A percentile compares a stretch with the other conserved stretches of the same genome.
Conservation (phyloP, 257 asterid genomes). For the Prunella vulgaris region DNA sequence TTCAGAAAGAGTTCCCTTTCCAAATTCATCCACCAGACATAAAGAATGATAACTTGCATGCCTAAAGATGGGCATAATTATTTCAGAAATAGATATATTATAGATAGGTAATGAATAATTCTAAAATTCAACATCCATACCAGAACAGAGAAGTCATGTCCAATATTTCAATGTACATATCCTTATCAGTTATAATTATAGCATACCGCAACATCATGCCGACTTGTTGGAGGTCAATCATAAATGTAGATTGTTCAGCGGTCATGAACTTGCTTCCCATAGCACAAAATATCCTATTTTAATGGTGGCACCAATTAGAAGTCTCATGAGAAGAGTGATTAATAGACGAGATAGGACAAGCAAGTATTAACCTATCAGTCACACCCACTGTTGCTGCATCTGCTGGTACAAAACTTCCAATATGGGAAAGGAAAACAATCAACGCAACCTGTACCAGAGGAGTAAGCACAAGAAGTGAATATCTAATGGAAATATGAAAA, state of each 20-base stretch:
- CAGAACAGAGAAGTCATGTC: conserved; percentile 5
- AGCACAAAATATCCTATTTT: conserved; percentile 87
- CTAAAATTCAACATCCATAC: conserved; percentile 4
- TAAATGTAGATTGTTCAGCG: conserved; percentile 93
- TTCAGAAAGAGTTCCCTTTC: conserved; percentile 96
- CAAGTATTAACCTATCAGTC: conserved; percentile 71
- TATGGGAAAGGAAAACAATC: conserved; percentile 92
- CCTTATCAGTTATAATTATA: conserved; percentile 1
- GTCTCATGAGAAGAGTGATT: conserved; percentile 1
- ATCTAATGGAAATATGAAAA: not conserved
- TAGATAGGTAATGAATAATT: conserved; percentile 3
- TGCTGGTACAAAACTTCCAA: conserved; percentile 97
- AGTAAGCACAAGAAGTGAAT: conserved; percentile 5
- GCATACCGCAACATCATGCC: conserved; percentile 91
- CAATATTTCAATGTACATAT: conserved; percentile 11
- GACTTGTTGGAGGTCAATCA: conserved; percentile 98
- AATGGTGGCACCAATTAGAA: conserved; percentile 12
- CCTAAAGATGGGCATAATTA: conserved; percentile 36
- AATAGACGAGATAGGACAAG: conserved; percentile 18
- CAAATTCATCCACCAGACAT: conserved; percentile 93
- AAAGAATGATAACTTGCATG: conserved; percentile 85
- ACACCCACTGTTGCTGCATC: conserved; percentile 95
- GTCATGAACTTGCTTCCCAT: conserved; percentile 94
- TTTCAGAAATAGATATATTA: conserved; percentile 1
- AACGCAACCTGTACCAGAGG: conserved; percentile 71